Evolutionary conservation across 2,329 filamentous ascomycete species (phyloP), one percentile per base, ranked within the genome.

Genomic region (Sporothrix brasiliensis): DNA sequence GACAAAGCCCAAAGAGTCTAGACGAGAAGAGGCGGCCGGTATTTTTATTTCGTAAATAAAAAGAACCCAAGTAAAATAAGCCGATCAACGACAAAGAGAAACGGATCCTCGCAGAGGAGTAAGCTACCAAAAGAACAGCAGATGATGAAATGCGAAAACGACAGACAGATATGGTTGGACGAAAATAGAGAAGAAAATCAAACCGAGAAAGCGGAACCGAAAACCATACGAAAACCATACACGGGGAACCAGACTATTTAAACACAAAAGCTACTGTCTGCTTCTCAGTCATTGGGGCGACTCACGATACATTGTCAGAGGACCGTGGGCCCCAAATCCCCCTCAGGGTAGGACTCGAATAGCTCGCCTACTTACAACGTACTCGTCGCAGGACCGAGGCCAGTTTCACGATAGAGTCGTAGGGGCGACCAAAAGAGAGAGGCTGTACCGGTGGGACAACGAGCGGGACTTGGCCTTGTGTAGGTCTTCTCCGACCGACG

Each of bases 51-150:
- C 56, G 13, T 2, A 1, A 34, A 53, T 24, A 52, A 24, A 30
- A 39, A 34, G 9, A 34, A 7, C 1, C 34, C 34, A 34, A 34
- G 6, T 34, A 34, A 34, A 9, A 52, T 34, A 19, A 41, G 66
- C 49, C 72, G 72, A 67, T 72, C 70, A 73, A 73, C 71, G 72
- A 73, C 70, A 56, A 69, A 54, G 30, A 60, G 69, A 44, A 69
- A 67, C 21, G 13, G 13, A 67, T 67, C 61, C 70, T 65, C 39
- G 44, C 67, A 58, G 70, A 70, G 56, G 72, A 50, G 7, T 3
- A 34, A 30, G 54, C 27, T 44, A n/a, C 41, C 21, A 34, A 65
- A 13, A 27, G 58, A 53, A 52, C 7, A n/a, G 30, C 16, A 30
- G n/a, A 49, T 27, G 30, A 11, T 39, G 39, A 21, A 14, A 68